A percentile compares a stretch with the other conserved stretches of the same genome.
Conservation (phyloP, 345 rosid genomes). For the Hibiscus trionum region DNA sequence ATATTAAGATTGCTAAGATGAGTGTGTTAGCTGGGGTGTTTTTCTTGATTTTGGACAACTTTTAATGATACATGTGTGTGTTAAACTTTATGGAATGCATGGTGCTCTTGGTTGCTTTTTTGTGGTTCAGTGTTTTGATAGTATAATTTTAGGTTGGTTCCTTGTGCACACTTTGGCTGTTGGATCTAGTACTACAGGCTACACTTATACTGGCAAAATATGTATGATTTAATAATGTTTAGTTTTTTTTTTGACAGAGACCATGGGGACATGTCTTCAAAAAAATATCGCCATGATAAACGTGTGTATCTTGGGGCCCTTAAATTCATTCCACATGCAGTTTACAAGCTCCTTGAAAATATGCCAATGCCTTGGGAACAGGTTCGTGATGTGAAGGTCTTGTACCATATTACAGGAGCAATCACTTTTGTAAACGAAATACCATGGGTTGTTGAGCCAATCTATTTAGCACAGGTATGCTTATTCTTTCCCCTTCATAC, state of each 20-base stretch:
- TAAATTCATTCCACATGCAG: conserved; percentile 96
- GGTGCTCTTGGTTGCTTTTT: no score
- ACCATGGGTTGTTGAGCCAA: conserved; percentile 98
- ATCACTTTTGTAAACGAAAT: conserved; percentile 96
- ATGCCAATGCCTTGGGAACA: conserved; percentile 99
- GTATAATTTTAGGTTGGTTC: background rate
- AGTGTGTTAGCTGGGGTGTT: no score
- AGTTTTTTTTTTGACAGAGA: conserved; percentile 42
- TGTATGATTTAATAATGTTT: background rate
- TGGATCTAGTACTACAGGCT: no score
- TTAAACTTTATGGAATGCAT: no score
- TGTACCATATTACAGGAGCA: conserved; percentile 95
- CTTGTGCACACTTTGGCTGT: background rate
- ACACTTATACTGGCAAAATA: background rate
- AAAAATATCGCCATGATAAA: conserved; percentile 91
- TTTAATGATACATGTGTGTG: no score
- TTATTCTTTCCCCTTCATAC: background rate
- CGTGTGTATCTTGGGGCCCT: conserved; percentile 98
- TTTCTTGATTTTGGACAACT: no score
- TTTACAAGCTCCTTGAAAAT: conserved; percentile 94
- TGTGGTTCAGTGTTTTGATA: no score
- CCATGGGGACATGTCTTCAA: conserved; percentile 99
- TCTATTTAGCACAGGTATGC: conserved; percentile 90
- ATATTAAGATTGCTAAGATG: no score
- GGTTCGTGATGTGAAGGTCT: conserved; percentile 91